Evolutionary conservation across 2,329 filamentous ascomycete species (phyloP).

Genomic region (Helicocarpus griseus): DNA sequence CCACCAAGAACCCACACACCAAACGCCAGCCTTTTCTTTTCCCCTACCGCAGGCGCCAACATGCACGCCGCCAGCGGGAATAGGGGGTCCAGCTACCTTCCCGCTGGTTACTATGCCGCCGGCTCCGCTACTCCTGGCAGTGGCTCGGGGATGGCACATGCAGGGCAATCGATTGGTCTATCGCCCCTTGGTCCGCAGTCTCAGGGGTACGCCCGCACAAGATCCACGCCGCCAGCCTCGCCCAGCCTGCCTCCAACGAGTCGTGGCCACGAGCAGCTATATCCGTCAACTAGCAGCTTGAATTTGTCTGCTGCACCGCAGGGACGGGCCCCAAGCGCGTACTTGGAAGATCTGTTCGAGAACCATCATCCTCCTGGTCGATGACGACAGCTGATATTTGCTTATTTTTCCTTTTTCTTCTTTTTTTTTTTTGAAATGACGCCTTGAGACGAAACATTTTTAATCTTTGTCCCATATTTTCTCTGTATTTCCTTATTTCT

Average conservation of each 20-base stretch:
- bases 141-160: slow-evolving; percentile 21
- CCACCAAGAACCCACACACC: slow-evolving; percentile 38
- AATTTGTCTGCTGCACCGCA: slow-evolving; percentile 55
- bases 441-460: not conserved
- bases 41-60: slow-evolving; percentile 66
- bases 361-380: slow-evolving; percentile 42
- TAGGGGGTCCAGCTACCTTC: slow-evolving; percentile 69
- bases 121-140: slow-evolving; percentile 45
- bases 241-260: slow-evolving; percentile 44
- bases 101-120: slow-evolving; percentile 82
- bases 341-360: slow-evolving; percentile 80
- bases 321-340: slow-evolving; percentile 74
- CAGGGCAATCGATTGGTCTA: slow-evolving; percentile 43
- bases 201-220: slow-evolving; percentile 40
- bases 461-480: not conserved
- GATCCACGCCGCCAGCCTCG: slow-evolving; percentile 52
- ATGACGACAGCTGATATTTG: no score
- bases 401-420: not conserved
- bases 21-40: slow-evolving; percentile 81
- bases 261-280: slow-evolving; percentile 22
- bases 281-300: slow-evolving; percentile 49
- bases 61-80: slow-evolving; percentile 45
- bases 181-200: slow-evolving; percentile 53
- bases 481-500: not conserved
- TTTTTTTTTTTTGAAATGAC: not conserved